Evolutionary conservation across 352 stramenopile genomes (phyloP).

Genomic region (Globisporangium cylindrosporum): DNA sequence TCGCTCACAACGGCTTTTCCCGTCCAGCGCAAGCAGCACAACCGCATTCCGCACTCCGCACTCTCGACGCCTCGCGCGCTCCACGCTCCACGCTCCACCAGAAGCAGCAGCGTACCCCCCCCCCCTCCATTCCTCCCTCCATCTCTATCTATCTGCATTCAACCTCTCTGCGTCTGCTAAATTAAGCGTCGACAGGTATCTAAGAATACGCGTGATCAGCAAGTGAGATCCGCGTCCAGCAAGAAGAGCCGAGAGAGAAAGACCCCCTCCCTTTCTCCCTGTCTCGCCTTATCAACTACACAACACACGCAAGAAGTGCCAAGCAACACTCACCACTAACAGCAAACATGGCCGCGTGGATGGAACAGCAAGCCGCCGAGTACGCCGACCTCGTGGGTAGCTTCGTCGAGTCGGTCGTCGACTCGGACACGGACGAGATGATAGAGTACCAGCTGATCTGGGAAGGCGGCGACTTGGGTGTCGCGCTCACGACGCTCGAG

Average conservation of each 20-base stretch:
- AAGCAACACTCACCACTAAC: not conserved
- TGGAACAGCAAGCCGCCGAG: slow-evolving; percentile 85
- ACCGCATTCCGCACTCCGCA: not conserved
- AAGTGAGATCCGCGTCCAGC: not conserved
- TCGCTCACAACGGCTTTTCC: slow-evolving; percentile 7
- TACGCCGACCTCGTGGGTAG: slow-evolving; percentile 80
- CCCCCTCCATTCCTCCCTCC: too few relatives aligned
- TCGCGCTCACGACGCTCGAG: slow-evolving; percentile 79
- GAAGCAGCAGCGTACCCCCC: slow-evolving; percentile 5
- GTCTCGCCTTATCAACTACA: not conserved
- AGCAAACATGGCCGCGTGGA: slow-evolving; percentile 40
- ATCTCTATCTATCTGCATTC: not conserved
- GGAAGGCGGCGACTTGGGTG: slow-evolving; percentile 81
- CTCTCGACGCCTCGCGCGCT: not conserved
- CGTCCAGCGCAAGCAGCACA: not conserved
- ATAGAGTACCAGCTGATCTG: slow-evolving; percentile 89
- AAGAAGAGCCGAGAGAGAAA: not conserved
- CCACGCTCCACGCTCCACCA: not conserved
- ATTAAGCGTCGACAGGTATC: slow-evolving; percentile 2
- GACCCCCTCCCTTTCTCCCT: not conserved
- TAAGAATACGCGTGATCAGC: slow-evolving; percentile 5
- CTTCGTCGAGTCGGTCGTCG: slow-evolving; percentile 83
- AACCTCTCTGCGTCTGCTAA: not conserved
- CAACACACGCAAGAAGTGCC: slow-evolving; percentile 22
- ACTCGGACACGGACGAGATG: slow-evolving; percentile 81